Base-by-base conservation (phyloP, 2,329 filamentous ascomycete genomes). In the Fusarium subglutinans region DNA sequence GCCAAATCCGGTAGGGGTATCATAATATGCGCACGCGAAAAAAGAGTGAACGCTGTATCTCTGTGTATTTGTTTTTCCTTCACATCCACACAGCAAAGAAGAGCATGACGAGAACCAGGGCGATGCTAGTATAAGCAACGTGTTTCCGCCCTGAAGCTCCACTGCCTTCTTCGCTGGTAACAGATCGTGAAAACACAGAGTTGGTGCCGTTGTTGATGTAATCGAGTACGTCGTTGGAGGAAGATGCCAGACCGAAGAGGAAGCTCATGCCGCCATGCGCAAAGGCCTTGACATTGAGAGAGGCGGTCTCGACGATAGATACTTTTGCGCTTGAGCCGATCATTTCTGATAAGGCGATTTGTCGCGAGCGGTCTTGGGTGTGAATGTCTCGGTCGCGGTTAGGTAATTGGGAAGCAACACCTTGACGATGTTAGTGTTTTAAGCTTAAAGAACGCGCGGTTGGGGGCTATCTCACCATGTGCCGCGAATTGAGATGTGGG, bases 151-250 rank as follows among this genome's bases (percentile, higher is more conserved):
- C 76, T 11, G 79, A 78, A 2, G 95, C 82, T 7, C 92, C 90
- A 72, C 91, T 90, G 22, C 93, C 91, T 76, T 94, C 85, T 15
- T 86, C 84, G 5, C 84, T 88, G 5, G 89, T 87, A 58, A 87
- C 93, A 56, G 94, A 92, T 82, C 97, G 95, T 84, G 97, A 90
- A 80, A 92, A 97, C 6, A 94, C 86, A 45, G 92, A 92, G 77
- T 97, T 90, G 68, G 96, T 92, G 82, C 98, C 95, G 79, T 98
- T 98, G 73, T 94, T 95, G 67, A 98, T 88, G 78, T 97, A 93
- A 51, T 93, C 94, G 17, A 94, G 90, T 4, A 93, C 88, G 81
- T 97, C 97, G 82, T 95, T 89, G 18, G 71, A 74, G 80, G 92
- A 97, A 55, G 87, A 83, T 78, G 95, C 95, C 69, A 98, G 87